Base-by-base conservation (phyloP, 441 rosid genomes). In the Dalechampia spathulata region DNA sequence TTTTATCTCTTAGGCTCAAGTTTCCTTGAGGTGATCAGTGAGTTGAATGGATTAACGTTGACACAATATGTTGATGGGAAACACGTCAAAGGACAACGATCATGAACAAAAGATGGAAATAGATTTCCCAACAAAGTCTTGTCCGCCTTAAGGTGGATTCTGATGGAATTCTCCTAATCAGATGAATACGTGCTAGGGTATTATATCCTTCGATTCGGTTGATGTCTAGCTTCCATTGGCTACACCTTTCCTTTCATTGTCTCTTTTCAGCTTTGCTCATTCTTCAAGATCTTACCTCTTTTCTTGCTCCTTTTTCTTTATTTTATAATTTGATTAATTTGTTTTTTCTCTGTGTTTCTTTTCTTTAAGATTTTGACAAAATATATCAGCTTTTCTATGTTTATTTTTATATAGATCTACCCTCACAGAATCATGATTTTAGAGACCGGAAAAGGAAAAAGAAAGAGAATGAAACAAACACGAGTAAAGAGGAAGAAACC, bases 231-330 rank as follows among this genome's bases (percentile, higher is more conserved):
- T n/a, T n/a, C n/a, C n/a, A n/a, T 53, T 6, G 45, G 46, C 40
- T 9, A 44, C 57, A 27, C 38, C 17, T 43, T 53, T 41, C 48
- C 19, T 58, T 41, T 36, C 12, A 14, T 8, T 50, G 51, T 55
- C n/a, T 44, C 40, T 16, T 32, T 48, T 23, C 6, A 50, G 45
- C 37, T 40, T 38, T 58, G 55, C 47, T 60, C 15, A 39, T 66
- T 56, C 45, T 59, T 25, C 55, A 60, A 40, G 59, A 68, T 73
- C 60, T 75, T 41, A 13, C 22, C 5, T 37, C 13, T 52, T 40
- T 52, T 44, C 40, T 40, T 62, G 54, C 61, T 61, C 37, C 44
- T 53, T 19, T 39, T 14, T 13, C 16, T 1, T 39, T 39, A 1
- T 13, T 39, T 40, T 54, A 26, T 27, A 39, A 14, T 25, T 51